phyloP scores from a whole-genome alignment of 23 red algal genomes.

The Cyanidioschyzon merolae region DNA sequence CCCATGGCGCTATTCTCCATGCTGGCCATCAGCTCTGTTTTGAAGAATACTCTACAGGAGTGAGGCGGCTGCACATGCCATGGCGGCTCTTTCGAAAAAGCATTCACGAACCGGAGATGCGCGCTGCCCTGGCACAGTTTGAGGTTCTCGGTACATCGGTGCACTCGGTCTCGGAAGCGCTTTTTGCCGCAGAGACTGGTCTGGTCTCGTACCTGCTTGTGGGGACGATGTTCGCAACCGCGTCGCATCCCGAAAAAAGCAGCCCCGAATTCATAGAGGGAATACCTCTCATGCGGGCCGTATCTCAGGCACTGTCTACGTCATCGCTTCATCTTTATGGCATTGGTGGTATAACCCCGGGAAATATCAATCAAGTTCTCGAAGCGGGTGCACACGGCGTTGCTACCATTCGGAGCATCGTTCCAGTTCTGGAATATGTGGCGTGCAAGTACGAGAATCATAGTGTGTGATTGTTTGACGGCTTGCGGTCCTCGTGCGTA shows the following conservation, averaged over 20 bases:
- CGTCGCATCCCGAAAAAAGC: conserved; percentile 51
- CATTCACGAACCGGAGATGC: neutral
- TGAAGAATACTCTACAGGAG: neutral
- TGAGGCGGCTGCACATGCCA: neutral
- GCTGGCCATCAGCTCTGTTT: neutral
- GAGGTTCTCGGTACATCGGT: neutral
- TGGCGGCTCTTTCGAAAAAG: neutral
- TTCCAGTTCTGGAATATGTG: neutral
- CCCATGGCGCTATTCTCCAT: neutral
- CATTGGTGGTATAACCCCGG: conserved; percentile 44
- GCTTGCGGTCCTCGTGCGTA: too few species aligned
- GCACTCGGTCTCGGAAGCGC: neutral
- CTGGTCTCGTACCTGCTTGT: conserved; percentile 41
- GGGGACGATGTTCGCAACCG: conserved; percentile 59
- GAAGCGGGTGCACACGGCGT: conserved; percentile 43
- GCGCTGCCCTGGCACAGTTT: neutral
- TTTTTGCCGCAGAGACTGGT: conserved; percentile 1
- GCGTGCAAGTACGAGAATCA: neutral
- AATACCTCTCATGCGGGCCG: conserved; percentile 12
- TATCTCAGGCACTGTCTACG: conserved; percentile 19
- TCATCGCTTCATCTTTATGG: conserved; percentile 24
- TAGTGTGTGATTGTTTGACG: too few species aligned
- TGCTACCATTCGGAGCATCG: conserved; percentile 33
- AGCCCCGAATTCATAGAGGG: conserved; percentile 30
- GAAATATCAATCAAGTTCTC: conserved; percentile 24